Evolutionary conservation across 2,329 filamentous ascomycete genomes (phyloP).

Genomic region (Xylaria sp.): DNA sequence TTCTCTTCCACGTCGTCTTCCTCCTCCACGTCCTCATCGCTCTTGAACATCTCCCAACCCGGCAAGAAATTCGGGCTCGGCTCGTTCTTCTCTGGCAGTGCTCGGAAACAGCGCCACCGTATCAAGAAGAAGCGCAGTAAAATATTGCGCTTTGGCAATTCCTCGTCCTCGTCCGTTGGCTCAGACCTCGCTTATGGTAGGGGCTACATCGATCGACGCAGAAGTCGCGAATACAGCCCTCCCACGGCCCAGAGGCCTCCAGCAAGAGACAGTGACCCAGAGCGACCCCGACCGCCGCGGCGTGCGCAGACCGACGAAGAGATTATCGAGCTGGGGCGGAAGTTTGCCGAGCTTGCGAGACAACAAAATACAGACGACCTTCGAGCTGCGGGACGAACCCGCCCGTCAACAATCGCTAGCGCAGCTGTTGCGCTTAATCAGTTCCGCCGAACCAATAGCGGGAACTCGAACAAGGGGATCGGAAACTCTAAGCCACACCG

Average conservation of each 20-base stretch:
- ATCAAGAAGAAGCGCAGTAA: slow-evolving; percentile 60
- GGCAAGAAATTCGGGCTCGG: slow-evolving; percentile 64
- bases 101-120: slow-evolving; percentile 57
- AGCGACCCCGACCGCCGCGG: slow-evolving; percentile 42
- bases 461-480: slow-evolving; percentile 52
- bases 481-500: slow-evolving; percentile 56
- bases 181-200: slow-evolving; percentile 75
- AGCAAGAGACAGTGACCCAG: slow-evolving; percentile 35
- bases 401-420: slow-evolving; percentile 54
- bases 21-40: slow-evolving; percentile 67
- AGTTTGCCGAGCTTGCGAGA: slow-evolving; percentile 64
- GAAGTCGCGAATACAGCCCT: slow-evolving; percentile 51
- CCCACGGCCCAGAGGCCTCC: slow-evolving; percentile 36
- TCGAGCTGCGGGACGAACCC: slow-evolving; percentile 54
- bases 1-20: slow-evolving; percentile 52
- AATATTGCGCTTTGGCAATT: slow-evolving; percentile 69
- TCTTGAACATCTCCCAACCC: slow-evolving; percentile 73
- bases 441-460: slow-evolving; percentile 55
- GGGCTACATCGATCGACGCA: slow-evolving; percentile 62
- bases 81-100: slow-evolving; percentile 72
- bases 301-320: slow-evolving; percentile 65
- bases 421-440: slow-evolving; percentile 56
- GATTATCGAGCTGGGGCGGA: slow-evolving; percentile 65
- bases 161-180: slow-evolving; percentile 74
- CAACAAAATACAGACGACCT: slow-evolving; percentile 63